phyloP scores from a whole-genome alignment of 2,329 filamentous ascomycete genomes.

The Cladosporium phlei region DNA sequence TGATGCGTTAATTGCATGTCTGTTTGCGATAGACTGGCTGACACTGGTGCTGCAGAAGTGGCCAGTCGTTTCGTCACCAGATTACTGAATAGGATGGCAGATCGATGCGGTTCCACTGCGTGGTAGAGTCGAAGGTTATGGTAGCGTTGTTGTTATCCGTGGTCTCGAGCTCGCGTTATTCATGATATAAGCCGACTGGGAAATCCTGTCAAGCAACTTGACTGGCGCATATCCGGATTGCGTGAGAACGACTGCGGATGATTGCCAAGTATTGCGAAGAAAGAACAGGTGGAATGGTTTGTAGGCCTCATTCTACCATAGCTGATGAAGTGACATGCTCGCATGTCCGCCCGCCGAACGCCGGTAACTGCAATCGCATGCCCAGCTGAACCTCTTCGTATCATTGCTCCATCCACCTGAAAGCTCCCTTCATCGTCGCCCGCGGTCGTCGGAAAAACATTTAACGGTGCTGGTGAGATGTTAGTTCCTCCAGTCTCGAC shows the following conservation, averaged over 20 bases:
- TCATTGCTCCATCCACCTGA: slow-evolving; percentile 14
- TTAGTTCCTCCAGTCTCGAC: background rate
- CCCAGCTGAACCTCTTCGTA: slow-evolving; percentile 8
- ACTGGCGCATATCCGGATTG: background rate
- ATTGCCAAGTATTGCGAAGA: background rate
- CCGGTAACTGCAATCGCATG: slow-evolving; percentile 13
- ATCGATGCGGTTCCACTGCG: too few species aligned
- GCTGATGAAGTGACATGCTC: slow-evolving; percentile 14
- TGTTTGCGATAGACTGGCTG: too few species aligned
- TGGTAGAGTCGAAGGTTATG: too few species aligned
- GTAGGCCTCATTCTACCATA: slow-evolving; percentile 13
- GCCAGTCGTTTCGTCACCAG: too few species aligned
- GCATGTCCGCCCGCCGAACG: slow-evolving; percentile 13
- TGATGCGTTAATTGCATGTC: too few species aligned
- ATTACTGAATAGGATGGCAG: too few species aligned
- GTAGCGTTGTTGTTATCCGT: too few species aligned
- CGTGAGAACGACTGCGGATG: too few species aligned
- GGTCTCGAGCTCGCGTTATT: too few species aligned
- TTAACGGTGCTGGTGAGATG: slow-evolving; percentile 30
- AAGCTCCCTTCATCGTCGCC: slow-evolving; percentile 14
- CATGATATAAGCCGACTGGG: too few species aligned
- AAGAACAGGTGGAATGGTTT: slow-evolving; percentile 14
- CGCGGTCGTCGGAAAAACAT: slow-evolving; percentile 17
- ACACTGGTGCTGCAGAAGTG: too few species aligned
- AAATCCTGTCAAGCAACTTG: background rate